Evolutionary conservation across 306 rosid species (phyloP).

Genomic region (Castanospermum australe): DNA sequence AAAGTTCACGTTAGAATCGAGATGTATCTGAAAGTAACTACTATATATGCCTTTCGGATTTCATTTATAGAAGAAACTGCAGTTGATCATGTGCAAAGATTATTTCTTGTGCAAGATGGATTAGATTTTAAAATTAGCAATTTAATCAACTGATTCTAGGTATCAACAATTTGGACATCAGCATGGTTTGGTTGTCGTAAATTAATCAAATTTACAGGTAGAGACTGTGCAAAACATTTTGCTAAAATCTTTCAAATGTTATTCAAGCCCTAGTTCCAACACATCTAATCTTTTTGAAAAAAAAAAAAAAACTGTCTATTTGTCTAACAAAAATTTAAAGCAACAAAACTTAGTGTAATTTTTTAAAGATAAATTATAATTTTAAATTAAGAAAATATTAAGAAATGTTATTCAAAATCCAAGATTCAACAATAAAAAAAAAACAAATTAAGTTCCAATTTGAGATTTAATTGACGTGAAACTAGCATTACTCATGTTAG

Average conservation of each 20-base stretch:
- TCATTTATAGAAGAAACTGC: constrained; percentile 6
- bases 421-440: not conserved
- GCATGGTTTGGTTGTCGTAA: no score
- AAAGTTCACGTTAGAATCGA: constrained; percentile 5
- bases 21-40: constrained; percentile 2
- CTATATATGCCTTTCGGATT: not conserved
- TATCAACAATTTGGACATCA: not conserved
- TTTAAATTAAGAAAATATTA: no score
- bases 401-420: not conserved
- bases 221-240: not conserved
- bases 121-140: no score
- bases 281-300: no score
- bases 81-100: not conserved
- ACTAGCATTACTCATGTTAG: no score
- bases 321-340: no score
- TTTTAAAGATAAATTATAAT: no score
- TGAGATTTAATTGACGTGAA: no score
- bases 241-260: not conserved
- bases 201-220: not conserved
- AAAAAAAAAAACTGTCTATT: no score
- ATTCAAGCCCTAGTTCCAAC: not conserved
- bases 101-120: not conserved
- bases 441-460: no score
- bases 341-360: no score
- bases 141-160: no score